Evolutionary conservation across 306 rosid genomes (phyloP).

Genomic region (Heteromeles arbutifolia): DNA sequence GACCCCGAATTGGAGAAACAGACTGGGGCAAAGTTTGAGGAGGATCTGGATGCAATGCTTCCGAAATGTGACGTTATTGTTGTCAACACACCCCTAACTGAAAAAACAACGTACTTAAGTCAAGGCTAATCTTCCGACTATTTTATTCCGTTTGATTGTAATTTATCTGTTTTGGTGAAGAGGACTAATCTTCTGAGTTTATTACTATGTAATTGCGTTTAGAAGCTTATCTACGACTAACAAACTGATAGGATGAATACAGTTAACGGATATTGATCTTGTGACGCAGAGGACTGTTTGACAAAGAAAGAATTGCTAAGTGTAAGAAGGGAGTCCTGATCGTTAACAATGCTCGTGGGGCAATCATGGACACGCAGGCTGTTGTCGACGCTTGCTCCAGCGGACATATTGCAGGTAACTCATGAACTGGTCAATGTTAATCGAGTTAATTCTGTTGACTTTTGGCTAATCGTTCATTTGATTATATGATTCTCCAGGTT

Average conservation of each 20-base stretch:
- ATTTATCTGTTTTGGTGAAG: too few species aligned
- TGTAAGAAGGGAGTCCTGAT: conserved; percentile 83
- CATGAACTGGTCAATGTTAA: background rate
- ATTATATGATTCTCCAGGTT: conserved; percentile 42
- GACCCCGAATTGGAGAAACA: conserved; percentile 67
- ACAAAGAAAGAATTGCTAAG: conserved; percentile 67
- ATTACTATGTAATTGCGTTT: background rate
- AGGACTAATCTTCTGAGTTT: background rate
- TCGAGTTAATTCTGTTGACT: background rate
- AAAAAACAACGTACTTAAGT: conserved; percentile 63
- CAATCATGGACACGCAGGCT: conserved; percentile 87
- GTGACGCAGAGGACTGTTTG: conserved; percentile 66
- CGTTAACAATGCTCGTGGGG: conserved; percentile 93
- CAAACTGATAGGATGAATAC: background rate
- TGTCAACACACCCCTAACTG: conserved; percentile 87
- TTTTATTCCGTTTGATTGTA: background rate
- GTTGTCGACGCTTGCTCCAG: conserved; percentile 76
- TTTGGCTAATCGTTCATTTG: background rate
- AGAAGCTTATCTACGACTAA: background rate
- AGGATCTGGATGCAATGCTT: conserved; percentile 92
- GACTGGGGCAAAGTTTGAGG: conserved; percentile 81
- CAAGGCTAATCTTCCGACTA: background rate
- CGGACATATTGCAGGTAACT: conserved; percentile 87
- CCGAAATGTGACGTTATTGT: conserved; percentile 89
- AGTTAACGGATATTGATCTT: conserved; percentile 4